Conservation (phyloP, 2,329 filamentous ascomycete species). For the Penicillium sp. region DNA sequence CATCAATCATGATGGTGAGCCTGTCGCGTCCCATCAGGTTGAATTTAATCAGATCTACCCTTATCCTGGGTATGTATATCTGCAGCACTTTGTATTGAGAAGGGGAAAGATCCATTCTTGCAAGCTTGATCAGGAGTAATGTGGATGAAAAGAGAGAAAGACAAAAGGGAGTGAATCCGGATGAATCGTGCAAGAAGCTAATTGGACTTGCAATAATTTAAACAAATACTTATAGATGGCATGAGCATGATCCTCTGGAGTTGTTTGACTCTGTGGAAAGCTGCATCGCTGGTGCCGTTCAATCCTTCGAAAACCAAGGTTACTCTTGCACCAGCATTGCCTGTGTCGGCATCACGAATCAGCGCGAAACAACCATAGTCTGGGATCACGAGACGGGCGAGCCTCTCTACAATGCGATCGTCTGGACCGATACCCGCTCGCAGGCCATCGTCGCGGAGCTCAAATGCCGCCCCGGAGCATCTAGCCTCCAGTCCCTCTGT, state of each 20-base stretch:
- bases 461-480: conserved; percentile 59
- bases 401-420: conserved; percentile 75
- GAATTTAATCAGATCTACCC: conserved; percentile 82
- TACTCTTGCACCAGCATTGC: conserved; percentile 60
- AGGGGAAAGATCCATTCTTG: too few relatives aligned
- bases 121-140: not conserved
- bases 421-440: conserved; percentile 84
- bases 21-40: conserved; percentile 75
- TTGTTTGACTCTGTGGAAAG: conserved; percentile 67
- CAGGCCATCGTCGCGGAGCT: conserved; percentile 68
- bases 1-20: conserved; percentile 71
- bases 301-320: conserved; percentile 61
- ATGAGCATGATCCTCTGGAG: conserved; percentile 77
- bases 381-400: conserved; percentile 78
- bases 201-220: not conserved
- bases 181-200: not conserved
- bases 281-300: conserved; percentile 69
- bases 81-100: too few relatives aligned
- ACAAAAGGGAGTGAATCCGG: not conserved
- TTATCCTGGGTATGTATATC: conserved; percentile 63
- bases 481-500: conserved; percentile 62
- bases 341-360: conserved; percentile 79
- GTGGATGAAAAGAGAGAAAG: not conserved
- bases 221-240: conserved; percentile 57
- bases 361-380: conserved; percentile 79